A percentile compares a stretch with the other conserved stretches of the same genome.
Evolutionary conservation across 257 asterid genomes (phyloP).

Genomic region (Forsythia viridissima): DNA sequence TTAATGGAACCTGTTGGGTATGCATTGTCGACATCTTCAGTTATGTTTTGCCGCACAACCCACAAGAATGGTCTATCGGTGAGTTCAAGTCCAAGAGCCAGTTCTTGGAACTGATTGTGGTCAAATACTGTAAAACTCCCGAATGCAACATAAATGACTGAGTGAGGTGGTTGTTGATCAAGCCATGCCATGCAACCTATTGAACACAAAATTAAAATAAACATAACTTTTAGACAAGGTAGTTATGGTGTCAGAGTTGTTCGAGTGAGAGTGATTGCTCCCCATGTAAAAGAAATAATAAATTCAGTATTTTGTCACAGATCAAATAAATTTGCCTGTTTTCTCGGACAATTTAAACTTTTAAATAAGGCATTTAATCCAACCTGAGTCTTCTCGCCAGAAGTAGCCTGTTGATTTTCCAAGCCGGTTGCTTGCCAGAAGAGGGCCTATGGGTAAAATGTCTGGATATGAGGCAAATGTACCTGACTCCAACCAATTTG

Average conservation of each 20-base stretch:
- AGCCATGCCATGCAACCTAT: constrained; percentile 27
- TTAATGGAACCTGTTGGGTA: constrained; percentile 8
- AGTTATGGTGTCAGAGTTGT: background rate
- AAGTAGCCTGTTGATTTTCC: constrained; percentile 48
- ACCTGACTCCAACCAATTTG: constrained; percentile 41
- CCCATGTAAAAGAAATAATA: no score
- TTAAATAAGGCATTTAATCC: background rate
- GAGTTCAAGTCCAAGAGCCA: constrained; percentile 34
- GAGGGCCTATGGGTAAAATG: constrained; percentile 48
- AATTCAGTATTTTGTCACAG: no score
- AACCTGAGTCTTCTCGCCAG: constrained; percentile 50
- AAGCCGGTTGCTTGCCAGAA: constrained; percentile 46
- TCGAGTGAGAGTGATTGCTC: background rate
- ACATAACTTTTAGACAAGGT: background rate
- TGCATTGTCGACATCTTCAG: background rate
- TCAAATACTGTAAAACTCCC: constrained; percentile 26
- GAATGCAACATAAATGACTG: constrained; percentile 34
- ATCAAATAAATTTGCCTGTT: no score
- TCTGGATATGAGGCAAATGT: constrained; percentile 34
- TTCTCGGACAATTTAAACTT: no score
- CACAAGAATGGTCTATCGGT: constrained; percentile 28
- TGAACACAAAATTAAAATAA: background rate
- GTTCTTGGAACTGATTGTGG: constrained; percentile 26
- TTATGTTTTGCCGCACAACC: constrained; percentile 26
- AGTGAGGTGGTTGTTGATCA: constrained; percentile 17